Conservation (phyloP, 768 basidiomycete species). For the Kwoniella europaea region DNA sequence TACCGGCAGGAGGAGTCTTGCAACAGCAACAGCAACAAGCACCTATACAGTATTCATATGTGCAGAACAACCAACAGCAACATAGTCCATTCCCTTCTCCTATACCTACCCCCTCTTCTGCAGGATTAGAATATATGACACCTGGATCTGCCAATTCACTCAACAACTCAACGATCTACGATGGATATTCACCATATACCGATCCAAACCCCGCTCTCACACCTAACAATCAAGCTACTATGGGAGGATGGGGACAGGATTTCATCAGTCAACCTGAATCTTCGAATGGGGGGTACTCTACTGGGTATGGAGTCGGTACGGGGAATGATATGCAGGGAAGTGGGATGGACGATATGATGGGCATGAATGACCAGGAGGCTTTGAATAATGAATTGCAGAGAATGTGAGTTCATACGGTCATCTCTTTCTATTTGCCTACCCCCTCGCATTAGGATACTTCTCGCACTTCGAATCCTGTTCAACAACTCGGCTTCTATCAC, state of each 20-base stretch:
- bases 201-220: constrained; percentile 10
- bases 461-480: too few relatives aligned
- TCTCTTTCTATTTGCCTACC: neutral
- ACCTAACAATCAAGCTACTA: constrained; percentile 7
- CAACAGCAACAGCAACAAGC: constrained; percentile 18
- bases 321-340: constrained; percentile 4
- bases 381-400: constrained; percentile 28
- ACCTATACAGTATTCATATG: constrained; percentile 1
- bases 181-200: constrained; percentile 18
- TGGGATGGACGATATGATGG: constrained; percentile 21
- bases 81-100: constrained; percentile 25
- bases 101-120: constrained; percentile 18
- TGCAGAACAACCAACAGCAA: constrained; percentile 14
- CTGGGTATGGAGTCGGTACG: neutral
- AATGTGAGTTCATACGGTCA: constrained; percentile 25
- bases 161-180: constrained; percentile 12
- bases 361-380: constrained; percentile 21
- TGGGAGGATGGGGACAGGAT: constrained; percentile 25
- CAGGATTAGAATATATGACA: constrained; percentile 23
- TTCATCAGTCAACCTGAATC: constrained; percentile 28
- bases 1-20: neutral
- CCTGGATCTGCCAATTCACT: constrained; percentile 22
- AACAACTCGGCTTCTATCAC: too few relatives aligned
- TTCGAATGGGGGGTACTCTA: neutral
- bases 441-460: too few relatives aligned